phyloP scores from a whole-genome alignment of 352 stramenopile species.

The Phytophthora melonis region DNA sequence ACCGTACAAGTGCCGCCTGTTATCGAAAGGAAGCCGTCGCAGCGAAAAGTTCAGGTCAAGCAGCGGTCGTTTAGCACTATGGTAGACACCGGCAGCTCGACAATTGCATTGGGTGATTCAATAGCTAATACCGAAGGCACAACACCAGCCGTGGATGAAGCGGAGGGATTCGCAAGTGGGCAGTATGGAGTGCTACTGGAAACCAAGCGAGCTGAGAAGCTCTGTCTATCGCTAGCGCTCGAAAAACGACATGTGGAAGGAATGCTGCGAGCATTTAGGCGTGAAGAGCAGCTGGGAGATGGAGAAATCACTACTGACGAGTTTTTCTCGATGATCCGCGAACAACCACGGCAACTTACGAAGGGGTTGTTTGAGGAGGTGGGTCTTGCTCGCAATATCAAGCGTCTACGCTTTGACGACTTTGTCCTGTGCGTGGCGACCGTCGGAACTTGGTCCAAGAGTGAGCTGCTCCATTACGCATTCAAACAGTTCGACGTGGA shows the following conservation, averaged over 20 bases:
- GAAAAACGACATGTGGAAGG: conserved; percentile 48
- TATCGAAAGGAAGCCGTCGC: not conserved
- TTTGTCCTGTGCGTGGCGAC: conserved; percentile 70
- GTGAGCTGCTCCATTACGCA: conserved; percentile 67
- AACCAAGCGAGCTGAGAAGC: conserved; percentile 52
- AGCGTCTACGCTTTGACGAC: conserved; percentile 64
- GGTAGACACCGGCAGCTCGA: not conserved
- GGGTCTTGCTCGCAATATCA: conserved; percentile 38
- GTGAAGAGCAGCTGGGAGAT: conserved; percentile 55
- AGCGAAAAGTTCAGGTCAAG: conserved; percentile 12
- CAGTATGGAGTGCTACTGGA: conserved; percentile 59
- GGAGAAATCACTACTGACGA: conserved; percentile 67
- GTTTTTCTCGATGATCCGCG: conserved; percentile 64
- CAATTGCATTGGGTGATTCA: not conserved
- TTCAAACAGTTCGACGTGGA: conserved; percentile 79
- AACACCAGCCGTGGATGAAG: not conserved
- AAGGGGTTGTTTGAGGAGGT: conserved; percentile 62
- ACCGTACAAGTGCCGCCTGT: not conserved
- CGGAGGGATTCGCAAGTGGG: not conserved
- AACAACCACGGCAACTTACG: conserved; percentile 68
- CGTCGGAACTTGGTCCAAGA: conserved; percentile 55
- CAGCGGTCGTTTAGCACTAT: not conserved
- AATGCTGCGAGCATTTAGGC: conserved; percentile 48
- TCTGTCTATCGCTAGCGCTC: conserved; percentile 65
- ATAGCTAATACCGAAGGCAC: not conserved